Evolutionary conservation across 2,329 filamentous ascomycete genomes (phyloP).

Genomic region (Ceratocystis ficicola): DNA sequence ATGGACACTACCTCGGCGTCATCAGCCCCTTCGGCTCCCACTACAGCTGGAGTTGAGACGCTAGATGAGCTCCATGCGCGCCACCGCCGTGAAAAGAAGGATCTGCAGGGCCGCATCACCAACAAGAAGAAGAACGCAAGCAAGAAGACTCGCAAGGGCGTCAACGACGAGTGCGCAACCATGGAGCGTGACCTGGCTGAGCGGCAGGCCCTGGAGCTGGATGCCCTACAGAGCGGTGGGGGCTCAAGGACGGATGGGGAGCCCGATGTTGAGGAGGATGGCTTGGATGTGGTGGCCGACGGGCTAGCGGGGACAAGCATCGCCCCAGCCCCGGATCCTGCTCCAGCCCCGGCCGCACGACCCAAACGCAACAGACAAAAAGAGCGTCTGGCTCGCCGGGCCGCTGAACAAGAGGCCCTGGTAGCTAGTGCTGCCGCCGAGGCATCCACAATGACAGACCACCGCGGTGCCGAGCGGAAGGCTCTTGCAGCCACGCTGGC

Average conservation of each 20-base stretch:
- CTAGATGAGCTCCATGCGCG: slow-evolving; percentile 67
- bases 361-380: slow-evolving; percentile 83
- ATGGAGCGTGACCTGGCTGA: slow-evolving; percentile 56
- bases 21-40: not conserved
- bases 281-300: slow-evolving; percentile 16
- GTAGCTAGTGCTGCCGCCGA: slow-evolving; percentile 49
- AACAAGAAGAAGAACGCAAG: slow-evolving; percentile 95
- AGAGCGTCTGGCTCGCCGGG: slow-evolving; percentile 76
- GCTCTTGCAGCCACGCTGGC: slow-evolving; percentile 58
- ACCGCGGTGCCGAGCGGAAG: slow-evolving; percentile 55
- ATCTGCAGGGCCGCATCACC: slow-evolving; percentile 73
- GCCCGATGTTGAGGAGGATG: slow-evolving; percentile 19
- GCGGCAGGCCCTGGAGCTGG: slow-evolving; percentile 51
- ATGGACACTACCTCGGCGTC: not conserved
- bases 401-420: slow-evolving; percentile 63
- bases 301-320: slow-evolving; percentile 22
- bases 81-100: slow-evolving; percentile 79
- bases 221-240: slow-evolving; percentile 28
- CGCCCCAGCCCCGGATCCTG: not conserved
- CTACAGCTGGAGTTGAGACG: slow-evolving; percentile 30
- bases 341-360: slow-evolving; percentile 24
- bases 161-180: slow-evolving; percentile 63
- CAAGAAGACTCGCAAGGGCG: slow-evolving; percentile 67
- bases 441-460: slow-evolving; percentile 60
- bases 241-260: not conserved